These are phyloP conservation scores for Saturnispora galanensis DNA, from an alignment of 805 yeast species.

Conservation along the genomic window DNA sequence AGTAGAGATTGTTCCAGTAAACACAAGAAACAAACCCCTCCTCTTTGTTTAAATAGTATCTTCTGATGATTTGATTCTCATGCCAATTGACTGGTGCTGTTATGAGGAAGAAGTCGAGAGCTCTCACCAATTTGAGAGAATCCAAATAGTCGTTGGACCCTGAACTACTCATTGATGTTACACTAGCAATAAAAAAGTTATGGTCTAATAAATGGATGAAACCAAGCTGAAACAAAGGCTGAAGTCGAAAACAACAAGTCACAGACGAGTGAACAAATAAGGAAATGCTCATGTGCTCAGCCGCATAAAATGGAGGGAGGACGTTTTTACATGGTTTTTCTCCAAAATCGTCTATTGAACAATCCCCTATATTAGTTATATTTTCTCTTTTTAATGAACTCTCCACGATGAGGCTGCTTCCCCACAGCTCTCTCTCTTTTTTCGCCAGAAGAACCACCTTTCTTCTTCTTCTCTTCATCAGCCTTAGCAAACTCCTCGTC, in stretches of 20 bases:
- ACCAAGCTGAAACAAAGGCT: slow-evolving; percentile 4
- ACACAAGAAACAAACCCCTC: slow-evolving; percentile 92
- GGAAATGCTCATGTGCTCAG: too few species aligned
- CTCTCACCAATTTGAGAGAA: slow-evolving; percentile 65
- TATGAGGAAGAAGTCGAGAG: slow-evolving; percentile 73
- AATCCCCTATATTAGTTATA: not conserved
- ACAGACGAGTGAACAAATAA: too few species aligned
- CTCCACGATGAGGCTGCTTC: slow-evolving; percentile 1
- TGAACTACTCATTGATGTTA: not conserved
- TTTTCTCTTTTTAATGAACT: slow-evolving; percentile 1
- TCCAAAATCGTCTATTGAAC: too few species aligned
- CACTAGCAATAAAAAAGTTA: too few species aligned
- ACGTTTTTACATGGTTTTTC: too few species aligned
- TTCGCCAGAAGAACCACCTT: not conserved
- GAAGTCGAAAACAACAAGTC: too few species aligned
- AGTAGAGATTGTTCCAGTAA: slow-evolving; percentile 81
- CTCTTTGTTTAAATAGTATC: slow-evolving; percentile 77
- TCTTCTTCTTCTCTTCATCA: slow-evolving; percentile 7
- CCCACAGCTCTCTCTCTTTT: not conserved
- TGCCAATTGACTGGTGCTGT: slow-evolving; percentile 96
- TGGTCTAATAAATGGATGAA: not conserved
- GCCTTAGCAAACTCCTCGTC: slow-evolving; percentile 34
- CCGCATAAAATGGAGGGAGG: too few species aligned
- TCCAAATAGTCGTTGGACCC: slow-evolving; percentile 6
- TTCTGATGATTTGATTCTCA: slow-evolving; percentile 73